phyloP scores from a whole-genome alignment of 2,329 filamentous ascomycete genomes.

The Fusarium mangiferae region DNA sequence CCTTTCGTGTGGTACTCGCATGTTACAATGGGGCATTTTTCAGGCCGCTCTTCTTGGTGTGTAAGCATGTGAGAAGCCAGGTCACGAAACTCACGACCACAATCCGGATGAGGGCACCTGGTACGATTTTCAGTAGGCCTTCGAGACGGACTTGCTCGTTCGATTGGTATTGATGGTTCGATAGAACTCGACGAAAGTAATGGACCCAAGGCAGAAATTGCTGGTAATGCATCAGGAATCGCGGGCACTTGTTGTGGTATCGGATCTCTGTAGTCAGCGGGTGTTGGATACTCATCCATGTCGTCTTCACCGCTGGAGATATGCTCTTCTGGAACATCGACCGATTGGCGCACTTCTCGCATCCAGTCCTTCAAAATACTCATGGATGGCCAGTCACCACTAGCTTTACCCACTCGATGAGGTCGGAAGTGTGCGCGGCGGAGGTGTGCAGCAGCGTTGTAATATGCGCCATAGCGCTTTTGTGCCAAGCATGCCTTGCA shows the following conservation, averaged over 20 bases:
- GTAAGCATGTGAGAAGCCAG: conserved; percentile 93
- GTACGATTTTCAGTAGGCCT: conserved; percentile 55
- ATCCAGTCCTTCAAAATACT: conserved; percentile 69
- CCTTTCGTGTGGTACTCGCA: conserved; percentile 96
- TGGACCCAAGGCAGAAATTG: conserved; percentile 18
- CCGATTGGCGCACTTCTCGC: conserved; percentile 65
- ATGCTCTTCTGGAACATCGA: conserved; percentile 57
- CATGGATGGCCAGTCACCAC: conserved; percentile 69
- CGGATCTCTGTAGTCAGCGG: conserved; percentile 25
- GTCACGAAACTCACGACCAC: conserved; percentile 70
- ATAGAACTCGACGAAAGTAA: conserved; percentile 32
- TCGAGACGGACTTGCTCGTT: conserved; percentile 45
- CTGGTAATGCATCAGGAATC: conserved; percentile 26
- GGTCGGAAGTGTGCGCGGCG: conserved; percentile 68
- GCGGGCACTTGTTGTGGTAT: conserved; percentile 21
- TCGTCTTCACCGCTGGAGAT: conserved; percentile 64
- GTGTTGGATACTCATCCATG: conserved; percentile 52
- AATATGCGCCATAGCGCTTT: conserved; percentile 68
- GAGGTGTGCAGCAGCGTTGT: conserved; percentile 68
- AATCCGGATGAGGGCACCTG: conserved; percentile 67
- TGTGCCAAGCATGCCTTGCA: conserved; percentile 67
- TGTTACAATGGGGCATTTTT: conserved; percentile 93
- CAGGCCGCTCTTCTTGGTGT: conserved; percentile 90
- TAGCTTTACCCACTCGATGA: conserved; percentile 65
- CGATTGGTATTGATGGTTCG: conserved; percentile 41